Base-by-base conservation (phyloP, 768 basidiomycete species). In the Podaxis sp. region DNA sequence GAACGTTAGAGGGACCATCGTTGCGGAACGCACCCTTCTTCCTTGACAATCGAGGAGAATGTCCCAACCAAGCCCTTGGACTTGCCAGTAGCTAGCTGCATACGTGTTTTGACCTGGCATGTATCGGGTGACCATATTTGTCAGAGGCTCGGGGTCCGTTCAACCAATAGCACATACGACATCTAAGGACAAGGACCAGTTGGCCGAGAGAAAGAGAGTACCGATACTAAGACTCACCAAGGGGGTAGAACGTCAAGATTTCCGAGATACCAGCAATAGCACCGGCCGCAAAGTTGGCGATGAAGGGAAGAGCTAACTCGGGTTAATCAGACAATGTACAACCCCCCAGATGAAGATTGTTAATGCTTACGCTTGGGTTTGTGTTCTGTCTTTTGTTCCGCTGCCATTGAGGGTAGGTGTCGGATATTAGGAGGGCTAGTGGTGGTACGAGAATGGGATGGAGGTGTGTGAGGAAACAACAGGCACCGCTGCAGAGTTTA, bases 11-110 rank as follows among this genome's bases (percentile, higher is more conserved):
- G 11, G 64, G 64, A 69, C n/a, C n/a, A 68, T 24, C 26, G 41
- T 38, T 57, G 56, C 49, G 24, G 22, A 26, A 72, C 84, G 68
- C 68, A 97, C 96, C 96, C 97, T 82, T 99, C 96, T 71, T 93
- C 82, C 58, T 83, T 87, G 26, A 99, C 78, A 71, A 99, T 99
- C 13, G 87, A 81, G 63, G 78, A 80, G 75, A 99, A 88, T 33
- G 86, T 93, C 49, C 93, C 90, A 24, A 97, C 80, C 69, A 99
- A 84, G 5, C 95, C 92, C 50, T 84, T 75, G 38, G 82, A 76
- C 76, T 91, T 93, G 2, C 93, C 93, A 4, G 88, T 91, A 73
- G 92, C 90, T n/a, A 99, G 82, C 73, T 99, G 97, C 88, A 98
- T 96, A 28, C 97, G 92, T 22, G 97, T 99, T 79, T 99, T 98